phyloP scores from a whole-genome alignment of 2,329 filamentous ascomycete genomes.

The Arthroderma uncinatum region DNA sequence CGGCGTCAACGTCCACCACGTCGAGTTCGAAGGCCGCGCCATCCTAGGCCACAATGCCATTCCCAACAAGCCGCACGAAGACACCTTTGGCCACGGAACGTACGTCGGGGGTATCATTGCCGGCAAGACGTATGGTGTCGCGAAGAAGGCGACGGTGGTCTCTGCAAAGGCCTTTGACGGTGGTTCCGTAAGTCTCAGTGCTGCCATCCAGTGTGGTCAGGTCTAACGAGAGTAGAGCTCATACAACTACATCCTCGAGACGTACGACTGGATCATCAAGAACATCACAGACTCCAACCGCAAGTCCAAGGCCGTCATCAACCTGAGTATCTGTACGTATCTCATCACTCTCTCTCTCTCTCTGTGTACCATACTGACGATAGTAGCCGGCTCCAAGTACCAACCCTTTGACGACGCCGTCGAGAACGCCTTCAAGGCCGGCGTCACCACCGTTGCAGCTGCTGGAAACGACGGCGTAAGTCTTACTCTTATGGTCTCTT shows the following conservation, averaged over 20 bases:
- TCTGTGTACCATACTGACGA: too few species aligned
- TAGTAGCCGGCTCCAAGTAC: slow-evolving; percentile 6
- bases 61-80: slow-evolving; percentile 5
- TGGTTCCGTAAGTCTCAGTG: slow-evolving; percentile 5
- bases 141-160: slow-evolving; percentile 11
- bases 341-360: background rate
- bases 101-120: slow-evolving; percentile 10
- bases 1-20: slow-evolving; percentile 10
- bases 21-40: slow-evolving; percentile 10
- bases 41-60: slow-evolving; percentile 10
- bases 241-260: slow-evolving; percentile 10
- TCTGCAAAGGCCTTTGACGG: slow-evolving; percentile 11
- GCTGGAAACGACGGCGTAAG: slow-evolving; percentile 11
- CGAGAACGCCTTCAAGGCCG: slow-evolving; percentile 9
- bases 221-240: slow-evolving; percentile 14
- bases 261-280: slow-evolving; percentile 11
- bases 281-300: slow-evolving; percentile 10
- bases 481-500: background rate
- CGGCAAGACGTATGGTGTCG: slow-evolving; percentile 10
- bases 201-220: background rate
- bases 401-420: slow-evolving; percentile 10
- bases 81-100: slow-evolving; percentile 10
- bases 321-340: slow-evolving; percentile 11
- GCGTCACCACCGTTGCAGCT: slow-evolving; percentile 10
- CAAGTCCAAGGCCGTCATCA: slow-evolving; percentile 9